phyloP scores from a whole-genome alignment of 2,329 filamentous ascomycete species.

The Gnomoniopsis sp. region DNA sequence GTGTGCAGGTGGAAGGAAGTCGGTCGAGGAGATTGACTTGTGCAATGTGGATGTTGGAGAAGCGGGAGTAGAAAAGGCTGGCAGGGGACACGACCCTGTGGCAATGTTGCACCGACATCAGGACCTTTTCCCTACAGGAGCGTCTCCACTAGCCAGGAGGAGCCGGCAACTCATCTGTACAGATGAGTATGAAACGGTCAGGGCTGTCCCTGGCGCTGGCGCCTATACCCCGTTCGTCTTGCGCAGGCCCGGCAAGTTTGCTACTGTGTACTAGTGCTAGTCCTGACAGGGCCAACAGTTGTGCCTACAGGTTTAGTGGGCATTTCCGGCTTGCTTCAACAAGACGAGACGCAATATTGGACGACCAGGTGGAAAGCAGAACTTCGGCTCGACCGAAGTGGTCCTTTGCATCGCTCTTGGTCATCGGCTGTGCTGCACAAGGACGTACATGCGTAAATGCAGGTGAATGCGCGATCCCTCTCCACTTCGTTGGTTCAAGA shows the following conservation, averaged over 20 bases:
- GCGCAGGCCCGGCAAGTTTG: not conserved
- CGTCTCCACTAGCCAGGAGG: slow-evolving; percentile 10
- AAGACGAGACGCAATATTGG: not conserved
- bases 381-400: not conserved
- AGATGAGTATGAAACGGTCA: slow-evolving; percentile 11
- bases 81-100: slow-evolving; percentile 19
- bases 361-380: not conserved
- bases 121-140: slow-evolving; percentile 11
- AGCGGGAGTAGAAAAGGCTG: slow-evolving; percentile 17
- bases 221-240: not conserved
- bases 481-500: slow-evolving; percentile 17
- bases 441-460: slow-evolving; percentile 4
- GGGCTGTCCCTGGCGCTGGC: slow-evolving; percentile 16
- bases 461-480: slow-evolving; percentile 1
- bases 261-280: not conserved
- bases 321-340: not conserved
- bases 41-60: slow-evolving; percentile 16
- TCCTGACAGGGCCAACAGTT: not conserved
- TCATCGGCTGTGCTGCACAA: slow-evolving; percentile 4
- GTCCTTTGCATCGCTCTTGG: not conserved
- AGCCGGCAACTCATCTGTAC: slow-evolving; percentile 13
- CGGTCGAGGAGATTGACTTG: slow-evolving; percentile 4
- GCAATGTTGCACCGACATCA: slow-evolving; percentile 18
- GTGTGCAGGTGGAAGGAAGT: slow-evolving; percentile 1
- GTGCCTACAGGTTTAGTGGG: not conserved